A percentile compares a stretch with the other conserved stretches of the same genome.
Conservation (phyloP, 495 filamentous ascomycete species). For the Penicillium samsonianum region DNA sequence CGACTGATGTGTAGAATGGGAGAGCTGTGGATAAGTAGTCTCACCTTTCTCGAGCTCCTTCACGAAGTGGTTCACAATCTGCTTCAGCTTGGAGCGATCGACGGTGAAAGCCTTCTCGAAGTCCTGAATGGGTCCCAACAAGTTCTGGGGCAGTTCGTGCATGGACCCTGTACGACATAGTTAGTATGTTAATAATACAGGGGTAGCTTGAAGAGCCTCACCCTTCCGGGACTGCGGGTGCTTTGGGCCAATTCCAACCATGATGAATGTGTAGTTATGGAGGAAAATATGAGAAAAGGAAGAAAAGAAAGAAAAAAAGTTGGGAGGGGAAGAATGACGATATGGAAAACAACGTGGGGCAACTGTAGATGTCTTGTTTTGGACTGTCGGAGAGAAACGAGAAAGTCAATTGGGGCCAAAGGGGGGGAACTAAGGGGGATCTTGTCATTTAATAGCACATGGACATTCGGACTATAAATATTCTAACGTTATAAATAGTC, state of each 20-base stretch:
- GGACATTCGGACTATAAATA: neutral
- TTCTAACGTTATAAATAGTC: neutral
- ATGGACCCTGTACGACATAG: conserved; percentile 62
- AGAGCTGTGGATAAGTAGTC: conserved; percentile 15
- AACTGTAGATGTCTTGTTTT: conserved; percentile 26
- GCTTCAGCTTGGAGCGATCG: conserved; percentile 75
- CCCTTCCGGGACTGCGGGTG: conserved; percentile 75
- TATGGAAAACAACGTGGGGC: conserved; percentile 29
- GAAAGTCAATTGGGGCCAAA: neutral
- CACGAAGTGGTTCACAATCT: conserved; percentile 85
- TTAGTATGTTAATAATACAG: conserved; percentile 25
- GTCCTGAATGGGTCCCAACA: conserved; percentile 77
- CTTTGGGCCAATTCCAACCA: conserved; percentile 76
- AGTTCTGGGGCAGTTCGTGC: conserved; percentile 80
- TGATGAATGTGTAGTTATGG: conserved; percentile 44
- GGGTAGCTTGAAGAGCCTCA: conserved; percentile 41
- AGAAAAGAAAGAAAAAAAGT: conserved; percentile 7
- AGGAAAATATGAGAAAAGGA: neutral
- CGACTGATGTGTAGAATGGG: neutral
- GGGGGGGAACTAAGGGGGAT: neutral
- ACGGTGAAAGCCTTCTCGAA: conserved; percentile 88
- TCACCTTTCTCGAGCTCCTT: conserved; percentile 84
- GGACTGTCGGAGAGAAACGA: conserved; percentile 24
- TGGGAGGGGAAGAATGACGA: conserved; percentile 24
- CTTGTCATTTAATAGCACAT: too few species aligned